Conservation (phyloP, 768 basidiomycete species). For the Suillus subaureus region DNA sequence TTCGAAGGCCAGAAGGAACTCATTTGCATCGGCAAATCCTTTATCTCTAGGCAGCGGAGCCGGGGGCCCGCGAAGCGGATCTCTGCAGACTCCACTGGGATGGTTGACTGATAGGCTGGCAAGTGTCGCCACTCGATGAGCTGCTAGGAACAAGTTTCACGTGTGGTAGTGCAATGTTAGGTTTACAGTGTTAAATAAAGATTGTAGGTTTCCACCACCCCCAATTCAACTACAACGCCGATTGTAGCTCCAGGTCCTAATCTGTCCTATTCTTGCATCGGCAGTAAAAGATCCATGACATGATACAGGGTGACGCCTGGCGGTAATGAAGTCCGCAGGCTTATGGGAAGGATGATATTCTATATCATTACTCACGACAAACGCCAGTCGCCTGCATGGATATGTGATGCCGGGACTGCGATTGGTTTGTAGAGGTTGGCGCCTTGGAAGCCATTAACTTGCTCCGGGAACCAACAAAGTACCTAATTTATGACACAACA, state of each 20-base stretch:
- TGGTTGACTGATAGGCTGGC: constrained; percentile 80
- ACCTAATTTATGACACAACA: constrained; percentile 19
- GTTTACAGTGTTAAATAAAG: constrained; percentile 3
- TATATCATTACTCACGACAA: not conserved
- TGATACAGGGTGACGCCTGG: not conserved
- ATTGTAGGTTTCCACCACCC: not conserved
- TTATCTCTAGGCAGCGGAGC: constrained; percentile 65
- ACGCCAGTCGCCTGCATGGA: not conserved
- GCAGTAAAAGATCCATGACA: not conserved
- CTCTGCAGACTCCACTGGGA: constrained; percentile 70
- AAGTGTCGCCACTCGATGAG: constrained; percentile 53
- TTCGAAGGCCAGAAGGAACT: constrained; percentile 73
- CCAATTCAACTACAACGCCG: not conserved
- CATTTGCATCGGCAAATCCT: constrained; percentile 81
- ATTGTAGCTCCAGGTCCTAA: not conserved
- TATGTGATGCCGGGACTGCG: not conserved
- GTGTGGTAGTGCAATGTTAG: not conserved
- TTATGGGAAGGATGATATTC: not conserved
- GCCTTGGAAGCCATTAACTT: not conserved
- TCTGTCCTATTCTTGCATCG: not conserved
- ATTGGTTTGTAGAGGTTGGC: not conserved
- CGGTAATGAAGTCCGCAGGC: not conserved
- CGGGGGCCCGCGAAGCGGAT: constrained; percentile 61
- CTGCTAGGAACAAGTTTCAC: not conserved
- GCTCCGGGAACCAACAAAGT: constrained; percentile 27